Conservation (phyloP, 768 basidiomycete genomes). For the Russula foetens region DNA sequence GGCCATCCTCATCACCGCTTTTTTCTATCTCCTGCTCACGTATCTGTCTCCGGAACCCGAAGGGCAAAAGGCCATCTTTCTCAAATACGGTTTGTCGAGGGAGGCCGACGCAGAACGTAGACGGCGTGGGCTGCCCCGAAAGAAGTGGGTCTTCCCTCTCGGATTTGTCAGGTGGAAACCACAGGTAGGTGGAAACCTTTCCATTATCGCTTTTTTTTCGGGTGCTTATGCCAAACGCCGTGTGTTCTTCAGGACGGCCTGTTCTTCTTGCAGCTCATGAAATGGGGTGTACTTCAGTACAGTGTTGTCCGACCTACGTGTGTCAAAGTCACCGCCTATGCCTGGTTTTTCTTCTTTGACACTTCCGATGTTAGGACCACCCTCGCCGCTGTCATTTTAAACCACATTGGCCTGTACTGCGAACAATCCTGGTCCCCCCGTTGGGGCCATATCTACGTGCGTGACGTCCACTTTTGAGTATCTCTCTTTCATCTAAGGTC, state of each 20-base stretch:
- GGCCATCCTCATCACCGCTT: conserved; percentile 63
- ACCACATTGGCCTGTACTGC: conserved; percentile 64
- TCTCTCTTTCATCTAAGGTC: neutral
- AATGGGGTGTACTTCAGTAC: conserved; percentile 71
- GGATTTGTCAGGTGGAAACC: conserved; percentile 57
- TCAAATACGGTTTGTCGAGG: conserved; percentile 49
- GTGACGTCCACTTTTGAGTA: conserved; percentile 17
- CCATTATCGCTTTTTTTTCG: neutral
- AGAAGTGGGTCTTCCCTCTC: conserved; percentile 66
- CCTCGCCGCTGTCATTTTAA: conserved; percentile 49
- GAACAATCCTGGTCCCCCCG: conserved; percentile 58
- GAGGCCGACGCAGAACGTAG: conserved; percentile 39
- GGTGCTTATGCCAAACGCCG: conserved; percentile 1
- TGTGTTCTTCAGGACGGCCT: conserved; percentile 44
- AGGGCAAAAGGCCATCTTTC: conserved; percentile 53
- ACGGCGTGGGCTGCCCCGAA: conserved; percentile 36
- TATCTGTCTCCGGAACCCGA: conserved; percentile 58
- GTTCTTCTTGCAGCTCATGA: conserved; percentile 65
- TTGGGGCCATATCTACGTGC: conserved; percentile 63
- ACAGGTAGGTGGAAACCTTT: conserved; percentile 30
- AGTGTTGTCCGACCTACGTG: conserved; percentile 56
- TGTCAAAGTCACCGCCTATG: conserved; percentile 18
- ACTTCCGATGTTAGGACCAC: conserved; percentile 36
- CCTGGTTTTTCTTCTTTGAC: neutral
- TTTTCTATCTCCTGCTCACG: conserved; percentile 69